Base-by-base conservation (phyloP, 805 yeast genomes). In the Nakazawaea holstii region DNA sequence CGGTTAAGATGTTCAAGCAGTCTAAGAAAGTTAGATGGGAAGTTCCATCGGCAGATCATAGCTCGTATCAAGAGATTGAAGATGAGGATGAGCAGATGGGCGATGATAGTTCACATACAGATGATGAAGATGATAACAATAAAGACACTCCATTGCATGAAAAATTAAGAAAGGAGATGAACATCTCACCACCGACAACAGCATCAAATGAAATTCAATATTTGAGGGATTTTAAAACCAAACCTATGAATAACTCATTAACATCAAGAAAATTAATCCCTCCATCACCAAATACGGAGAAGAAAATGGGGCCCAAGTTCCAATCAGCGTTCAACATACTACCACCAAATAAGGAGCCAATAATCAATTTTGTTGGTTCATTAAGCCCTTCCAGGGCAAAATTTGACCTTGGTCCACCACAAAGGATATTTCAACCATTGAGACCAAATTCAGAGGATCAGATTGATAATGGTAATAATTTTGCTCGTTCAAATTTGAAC, bases 21-120 rank as follows among this genome's bases (percentile, higher is more conserved):
- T 40, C 59, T 10, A 73, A 73, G 45, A 73, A 68, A 49, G 80
- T 76, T 1, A 66, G 78, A 51, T 74, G 78, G 76, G 70, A 69
- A 49, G 67, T 67, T 10, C 72, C 72, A 2, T 43, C 52, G 26
- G 52, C 55, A 15, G 27, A 49, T 2, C 41, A 49, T 28, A 48
- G 48, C 11, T 28, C 14, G 2, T 53, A 39, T 7, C 27, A 41
- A 13, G 46, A 50, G 9, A 42, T 38, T 14, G 48, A 28, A 58
- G 48, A 44, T 27, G 57, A 54, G 10, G 47, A 45, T 30, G 31
- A 9, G 11, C 36, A 30, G 27, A 14, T 32, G 17, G 41, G 38
- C 11, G 50, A 35, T 42, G n/a, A 24, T 4, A 42, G 15, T 14
- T 37, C 33, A 5, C 24, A 39, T 8, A 10, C 29, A 4, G 38